Conservation (phyloP, 2,329 filamentous ascomycete species). For the Elsinoe arachidis region DNA sequence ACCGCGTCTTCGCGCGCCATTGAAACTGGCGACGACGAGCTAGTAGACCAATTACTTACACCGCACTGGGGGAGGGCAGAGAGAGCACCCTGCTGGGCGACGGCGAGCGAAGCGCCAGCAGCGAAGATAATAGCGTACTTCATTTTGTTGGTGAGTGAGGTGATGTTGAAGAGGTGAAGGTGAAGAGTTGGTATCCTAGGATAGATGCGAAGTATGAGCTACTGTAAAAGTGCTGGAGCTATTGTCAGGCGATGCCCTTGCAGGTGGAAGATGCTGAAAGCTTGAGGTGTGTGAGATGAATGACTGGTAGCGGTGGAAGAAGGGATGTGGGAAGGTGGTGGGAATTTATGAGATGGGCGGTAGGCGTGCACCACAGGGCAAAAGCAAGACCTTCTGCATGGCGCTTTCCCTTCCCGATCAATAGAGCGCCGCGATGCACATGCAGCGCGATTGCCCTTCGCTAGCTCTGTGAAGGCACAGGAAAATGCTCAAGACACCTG, state of each 20-base stretch:
- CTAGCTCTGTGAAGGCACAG: background rate
- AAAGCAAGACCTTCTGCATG: slow-evolving; percentile 5
- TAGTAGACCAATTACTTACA: slow-evolving; percentile 23
- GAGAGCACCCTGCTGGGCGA: slow-evolving; percentile 24
- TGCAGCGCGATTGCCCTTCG: background rate
- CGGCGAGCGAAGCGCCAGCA: slow-evolving; percentile 26
- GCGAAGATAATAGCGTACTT: slow-evolving; percentile 26
- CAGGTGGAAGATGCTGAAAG: slow-evolving; percentile 7
- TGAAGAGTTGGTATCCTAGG: slow-evolving; percentile 8
- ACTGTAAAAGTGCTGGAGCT: slow-evolving; percentile 1
- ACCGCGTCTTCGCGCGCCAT: too few relatives aligned
- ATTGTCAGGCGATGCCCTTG: background rate
- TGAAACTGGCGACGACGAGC: background rate
- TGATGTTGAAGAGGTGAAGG: background rate
- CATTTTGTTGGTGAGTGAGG: slow-evolving; percentile 22
- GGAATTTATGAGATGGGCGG: background rate
- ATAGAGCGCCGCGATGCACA: background rate
- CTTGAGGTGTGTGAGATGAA: slow-evolving; percentile 5
- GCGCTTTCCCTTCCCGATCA: slow-evolving; percentile 4
- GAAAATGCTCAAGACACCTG: background rate
- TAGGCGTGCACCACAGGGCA: background rate
- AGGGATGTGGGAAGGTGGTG: background rate
- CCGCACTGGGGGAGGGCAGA: slow-evolving; percentile 26
- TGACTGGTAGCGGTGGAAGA: background rate
- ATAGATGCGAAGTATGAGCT: background rate